Evolutionary conservation across 73 alveolate species (phyloP).

Genomic region (Paramecium tetraurelia): DNA sequence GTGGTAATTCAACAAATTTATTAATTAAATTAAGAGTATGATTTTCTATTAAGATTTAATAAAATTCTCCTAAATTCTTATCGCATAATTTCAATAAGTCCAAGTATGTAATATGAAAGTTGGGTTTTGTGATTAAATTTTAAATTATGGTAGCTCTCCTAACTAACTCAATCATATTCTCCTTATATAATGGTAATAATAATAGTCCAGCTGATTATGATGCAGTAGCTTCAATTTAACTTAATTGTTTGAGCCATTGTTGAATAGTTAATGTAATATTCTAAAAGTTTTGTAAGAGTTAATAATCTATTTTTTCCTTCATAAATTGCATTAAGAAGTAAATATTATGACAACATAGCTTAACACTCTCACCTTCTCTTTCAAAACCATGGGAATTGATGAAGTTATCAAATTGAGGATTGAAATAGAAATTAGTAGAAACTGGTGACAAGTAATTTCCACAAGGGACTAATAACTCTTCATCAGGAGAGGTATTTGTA

Average conservation of each 20-base stretch:
- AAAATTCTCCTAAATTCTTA: not conserved
- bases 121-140: not conserved
- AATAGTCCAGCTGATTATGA: not conserved
- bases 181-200: constrained; percentile 2
- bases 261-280: not conserved
- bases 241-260: not conserved
- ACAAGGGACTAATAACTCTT: not conserved
- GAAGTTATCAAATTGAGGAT: not conserved
- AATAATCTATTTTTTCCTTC: not conserved
- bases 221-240: not conserved
- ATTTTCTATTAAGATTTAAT: not conserved
- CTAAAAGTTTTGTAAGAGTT: not conserved
- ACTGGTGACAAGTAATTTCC: not conserved
- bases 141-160: constrained; percentile 5
- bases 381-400: constrained; percentile 18
- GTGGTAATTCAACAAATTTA: not conserved
- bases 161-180: not conserved
- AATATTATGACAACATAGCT: not conserved
- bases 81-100: constrained; percentile 16
- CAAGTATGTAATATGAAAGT: not conserved
- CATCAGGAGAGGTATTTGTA: not conserved
- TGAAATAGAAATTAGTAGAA: not conserved
- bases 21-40: not conserved
- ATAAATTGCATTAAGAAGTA: not conserved
- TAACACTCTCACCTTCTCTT: not conserved